Base-by-base conservation (phyloP, 495 filamentous ascomycete genomes). In the Trichoderma virens region DNA sequence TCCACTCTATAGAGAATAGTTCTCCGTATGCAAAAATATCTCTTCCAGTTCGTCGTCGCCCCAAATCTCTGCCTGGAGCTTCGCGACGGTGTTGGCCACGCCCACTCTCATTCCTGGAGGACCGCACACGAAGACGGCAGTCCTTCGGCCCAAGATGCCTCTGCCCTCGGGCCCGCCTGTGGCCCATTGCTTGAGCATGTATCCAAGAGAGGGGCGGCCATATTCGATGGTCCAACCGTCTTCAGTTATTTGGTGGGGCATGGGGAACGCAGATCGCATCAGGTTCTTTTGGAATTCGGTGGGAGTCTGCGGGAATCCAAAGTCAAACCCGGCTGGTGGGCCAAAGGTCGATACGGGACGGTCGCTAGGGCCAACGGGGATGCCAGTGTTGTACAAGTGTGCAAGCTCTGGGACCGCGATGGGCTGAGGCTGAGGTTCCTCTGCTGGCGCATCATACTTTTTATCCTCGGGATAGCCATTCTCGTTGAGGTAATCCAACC, bases 11-110 rank as follows among this genome's bases (percentile, higher is more conserved):
- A 93, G 78, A 43, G 91, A 90, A 76, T 95, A 96, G 73, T 96
- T 97, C 81, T 98, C 93, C 13, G 92, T 88, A 80, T 97, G 93
- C 74, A 98, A 73, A 72, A 92, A 96, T 64, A 98, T 88, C 83
- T 98, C 93, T 71, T 97, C 93, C 54, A 86, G 84, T 61, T 82
- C 82, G 20, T 86, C 82, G 67, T 90, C 87, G 2, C 80, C 82
- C 88, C 90, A 89, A 38, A 98, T 92, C 74, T 87, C 83, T 39
- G 81, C 80, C 80, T 98, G 93, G 70, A 97, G 75, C 64, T 85
- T 78, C 0, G 93, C 93, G 27, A 97, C 91, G 0, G 89, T 87
- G 66, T 84, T 89, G 13, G 89, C 86, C 35, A 97, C 92, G 67
- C 93, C 92, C 3, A 91, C 83, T 56, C 95, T 79, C 92, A 98